Base-by-base conservation (phyloP, 306 rosid genomes). In the Aeschynomene evenia region DNA sequence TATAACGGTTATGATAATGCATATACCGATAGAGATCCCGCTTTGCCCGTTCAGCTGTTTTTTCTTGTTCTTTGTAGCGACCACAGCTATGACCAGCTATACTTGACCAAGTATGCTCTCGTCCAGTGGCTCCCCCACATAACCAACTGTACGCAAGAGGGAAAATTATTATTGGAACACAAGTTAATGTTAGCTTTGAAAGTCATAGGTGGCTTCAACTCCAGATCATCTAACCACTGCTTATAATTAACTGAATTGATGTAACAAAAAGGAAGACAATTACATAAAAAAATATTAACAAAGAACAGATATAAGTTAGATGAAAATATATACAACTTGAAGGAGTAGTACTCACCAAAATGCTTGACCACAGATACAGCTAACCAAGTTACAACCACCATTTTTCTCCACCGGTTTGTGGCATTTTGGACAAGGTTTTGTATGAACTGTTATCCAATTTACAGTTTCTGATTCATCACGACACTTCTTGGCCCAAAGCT, bases 321-420 rank as follows among this genome's bases (percentile, higher is more conserved):
- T 34, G 14, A 60, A 28, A 22, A 33, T 56, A 40, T 46, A 42
- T 16, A 29, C 58, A 37, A 64, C 24, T 71, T 28, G 36, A 43
- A 55, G 69, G 52, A 61, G 26, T 53, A 39, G 68, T 8, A n/a
- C 93, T 75, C 78, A 95, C 99, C 99, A 95, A 86, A 95, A 95
- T 61, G 96, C 78, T 82, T 87, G 97, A 19, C 99, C 97, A 72
- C 97, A 95, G 62, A 91, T 90, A 74, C 99, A 94, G 72, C 95
- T 84, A 67, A 95, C 99, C 66, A 87, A 89, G 77, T 95, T 95
- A 88, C 99, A 95, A 57, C 99, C 99, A 77, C 99, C 99, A 63
- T 91, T 95, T 85, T 95, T 95, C 87, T 95, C 97, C 61, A 95
- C 99, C 1, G 91, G 86, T 83, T 95, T 95, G 82, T 83, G 95